A percentile compares a stretch with the other conserved stretches of the same genome.
Evolutionary conservation across 1,284 basidiomycete genomes (phyloP).

Genomic region (Trichosporon sp.): DNA sequence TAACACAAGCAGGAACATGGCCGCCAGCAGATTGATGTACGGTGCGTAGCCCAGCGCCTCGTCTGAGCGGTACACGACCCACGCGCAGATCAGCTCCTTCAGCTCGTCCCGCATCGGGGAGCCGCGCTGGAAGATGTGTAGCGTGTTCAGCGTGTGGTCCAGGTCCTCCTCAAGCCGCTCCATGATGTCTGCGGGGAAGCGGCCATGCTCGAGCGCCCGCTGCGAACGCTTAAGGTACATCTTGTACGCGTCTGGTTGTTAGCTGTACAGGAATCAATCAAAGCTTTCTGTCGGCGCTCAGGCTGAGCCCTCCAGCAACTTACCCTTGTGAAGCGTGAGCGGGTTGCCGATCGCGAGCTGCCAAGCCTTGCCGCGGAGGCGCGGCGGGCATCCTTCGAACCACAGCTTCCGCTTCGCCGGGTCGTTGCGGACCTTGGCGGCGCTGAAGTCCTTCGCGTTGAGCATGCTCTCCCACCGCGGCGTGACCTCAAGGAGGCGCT

Average conservation of each 20-base stretch:
- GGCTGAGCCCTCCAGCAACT: slow-evolving; percentile 23
- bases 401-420: slow-evolving; percentile 67
- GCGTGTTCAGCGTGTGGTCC: slow-evolving; percentile 67
- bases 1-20: slow-evolving; percentile 86
- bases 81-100: slow-evolving; percentile 80
- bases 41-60: slow-evolving; percentile 73
- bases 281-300: too few relatives aligned
- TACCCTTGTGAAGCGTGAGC: slow-evolving; percentile 80
- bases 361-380: slow-evolving; percentile 82
- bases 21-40: slow-evolving; percentile 59
- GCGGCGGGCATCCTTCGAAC: slow-evolving; percentile 88
- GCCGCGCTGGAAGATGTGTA: slow-evolving; percentile 79
- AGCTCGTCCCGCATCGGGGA: slow-evolving; percentile 84
- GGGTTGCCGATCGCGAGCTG: slow-evolving; percentile 81
- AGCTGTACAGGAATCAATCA: not conserved
- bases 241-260: slow-evolving; percentile 65
- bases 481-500: slow-evolving; percentile 30
- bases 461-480: slow-evolving; percentile 45
- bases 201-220: slow-evolving; percentile 63
- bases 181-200: slow-evolving; percentile 69
- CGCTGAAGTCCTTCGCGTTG: slow-evolving; percentile 33
- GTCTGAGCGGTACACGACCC: slow-evolving; percentile 84
- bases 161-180: slow-evolving; percentile 75
- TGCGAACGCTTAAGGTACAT: slow-evolving; percentile 68
- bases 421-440: slow-evolving; percentile 19